phyloP scores from a whole-genome alignment of 2,329 filamentous ascomycete species.

The Dissoconium aciculare region DNA sequence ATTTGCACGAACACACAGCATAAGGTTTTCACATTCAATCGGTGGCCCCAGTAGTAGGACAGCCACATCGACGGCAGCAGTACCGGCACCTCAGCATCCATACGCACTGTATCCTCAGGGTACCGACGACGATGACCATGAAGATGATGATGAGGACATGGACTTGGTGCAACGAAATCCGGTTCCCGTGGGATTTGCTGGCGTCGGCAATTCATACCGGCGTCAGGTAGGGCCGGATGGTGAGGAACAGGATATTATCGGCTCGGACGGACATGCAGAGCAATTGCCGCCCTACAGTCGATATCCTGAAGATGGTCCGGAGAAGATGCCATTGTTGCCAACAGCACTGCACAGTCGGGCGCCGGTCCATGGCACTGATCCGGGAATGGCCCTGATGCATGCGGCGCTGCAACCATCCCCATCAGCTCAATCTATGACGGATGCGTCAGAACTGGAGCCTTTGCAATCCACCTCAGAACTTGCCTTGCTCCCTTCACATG shows the following conservation, averaged over 20 bases:
- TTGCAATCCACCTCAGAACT: conserved; percentile 4
- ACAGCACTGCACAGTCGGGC: conserved; percentile 20
- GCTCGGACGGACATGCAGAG: conserved; percentile 76
- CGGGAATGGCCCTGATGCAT: conserved; percentile 23
- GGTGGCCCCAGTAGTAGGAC: too few species aligned
- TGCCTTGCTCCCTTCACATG: conserved; percentile 4
- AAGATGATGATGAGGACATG: conserved; percentile 20
- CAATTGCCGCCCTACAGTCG: conserved; percentile 82
- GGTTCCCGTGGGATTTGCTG: conserved; percentile 60
- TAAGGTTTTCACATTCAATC: too few species aligned
- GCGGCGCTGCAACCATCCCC: conserved; percentile 13
- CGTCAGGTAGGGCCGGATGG: conserved; percentile 62
- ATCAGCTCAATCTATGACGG: conserved; percentile 23
- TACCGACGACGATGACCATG: conserved; percentile 45
- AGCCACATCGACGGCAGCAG: conserved; percentile 54
- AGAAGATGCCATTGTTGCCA: conserved; percentile 38
- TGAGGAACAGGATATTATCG: conserved; percentile 78
- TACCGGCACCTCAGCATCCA: conserved; percentile 55
- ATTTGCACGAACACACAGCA: conserved; percentile 39
- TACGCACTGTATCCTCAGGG: conserved; percentile 79
- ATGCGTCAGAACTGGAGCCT: conserved; percentile 16
- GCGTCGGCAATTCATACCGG: conserved; percentile 49
- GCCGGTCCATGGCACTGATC: conserved; percentile 22
- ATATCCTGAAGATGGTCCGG: conserved; percentile 56
- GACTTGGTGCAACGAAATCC: conserved; percentile 24